Evolutionary conservation across 805 yeast species (phyloP), one percentile per base, ranked within the genome.

Genomic region (Candida quercuum): DNA sequence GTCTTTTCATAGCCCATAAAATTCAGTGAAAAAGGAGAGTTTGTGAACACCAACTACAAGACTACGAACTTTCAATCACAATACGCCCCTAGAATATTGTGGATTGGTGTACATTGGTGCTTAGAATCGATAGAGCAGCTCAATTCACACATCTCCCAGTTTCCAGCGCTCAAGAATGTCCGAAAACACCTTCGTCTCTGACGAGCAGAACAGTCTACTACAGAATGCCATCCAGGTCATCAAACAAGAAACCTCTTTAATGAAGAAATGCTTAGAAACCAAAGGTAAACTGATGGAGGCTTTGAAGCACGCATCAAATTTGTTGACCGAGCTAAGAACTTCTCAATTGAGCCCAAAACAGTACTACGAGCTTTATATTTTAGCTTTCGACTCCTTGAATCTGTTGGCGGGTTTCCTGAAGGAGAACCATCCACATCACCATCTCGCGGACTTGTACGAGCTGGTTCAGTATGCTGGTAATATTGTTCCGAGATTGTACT

Each of bases 391-490:
- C 60, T 82, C 94, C 0, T 64, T 93, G 56, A 81, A 82, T 26
- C 61, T 72, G 28, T 66, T 93, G 26, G 74, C 88, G 1, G 63
- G 66, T 6, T 84, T 78, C 51, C 63, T 93, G 43, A 69, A 72
- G 38, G 84, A 76, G 21, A 74, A 74, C 39, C 89, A 86, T 53
- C 78, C 81, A 11, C 70, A 72, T 37, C 78, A 78, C 50, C 86
- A 83, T 54, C 63, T 93, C 37, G 86, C 95, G 0, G 98, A 93
- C 56, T 69, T 93, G 37, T 93, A 93, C 57, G 98, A 91, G 52
- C 69, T 89, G 57, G 97, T 91, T 5, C 98, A 93, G 60, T 93
- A 93, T 56, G 87, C 95, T 1, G 95, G 97, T 2, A 91, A 87
- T 56, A 85, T 93, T 19, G 71, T 93, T 13, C 99, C 99, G 2